phyloP scores from a whole-genome alignment of 495 filamentous ascomycete species.

The Penicillium angulare region DNA sequence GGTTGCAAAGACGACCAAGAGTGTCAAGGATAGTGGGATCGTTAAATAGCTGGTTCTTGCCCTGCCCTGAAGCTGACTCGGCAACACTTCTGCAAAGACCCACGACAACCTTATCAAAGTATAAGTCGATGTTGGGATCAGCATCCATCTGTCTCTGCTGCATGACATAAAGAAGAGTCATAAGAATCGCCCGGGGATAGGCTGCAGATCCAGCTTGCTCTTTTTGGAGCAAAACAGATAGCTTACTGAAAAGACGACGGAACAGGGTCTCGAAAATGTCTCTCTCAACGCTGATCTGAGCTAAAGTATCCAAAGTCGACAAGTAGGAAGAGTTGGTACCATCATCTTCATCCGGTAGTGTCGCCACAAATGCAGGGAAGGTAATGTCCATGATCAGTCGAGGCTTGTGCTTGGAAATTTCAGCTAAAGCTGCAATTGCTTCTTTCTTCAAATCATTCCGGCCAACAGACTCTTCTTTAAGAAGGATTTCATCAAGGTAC shows the following conservation, averaged over 20 bases:
- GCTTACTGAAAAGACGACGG: slow-evolving; percentile 63
- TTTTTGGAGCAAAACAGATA: slow-evolving; percentile 57
- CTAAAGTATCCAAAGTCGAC: slow-evolving; percentile 64
- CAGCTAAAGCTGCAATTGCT: slow-evolving; percentile 61
- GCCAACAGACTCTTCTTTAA: slow-evolving; percentile 57
- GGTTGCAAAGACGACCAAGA: slow-evolving; percentile 61
- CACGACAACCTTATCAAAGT: slow-evolving; percentile 61
- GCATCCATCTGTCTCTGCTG: slow-evolving; percentile 49
- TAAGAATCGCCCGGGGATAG: slow-evolving; percentile 60
- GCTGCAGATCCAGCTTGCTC: slow-evolving; percentile 44
- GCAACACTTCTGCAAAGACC: slow-evolving; percentile 46
- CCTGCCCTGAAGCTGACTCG: slow-evolving; percentile 37
- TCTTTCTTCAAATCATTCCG: slow-evolving; percentile 59
- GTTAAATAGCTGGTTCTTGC: slow-evolving; percentile 44
- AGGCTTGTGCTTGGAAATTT: slow-evolving; percentile 65
- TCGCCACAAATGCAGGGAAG: slow-evolving; percentile 71
- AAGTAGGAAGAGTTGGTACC: slow-evolving; percentile 45
- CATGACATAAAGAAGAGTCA: slow-evolving; percentile 66
- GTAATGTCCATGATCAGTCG: slow-evolving; percentile 68
- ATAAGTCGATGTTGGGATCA: slow-evolving; percentile 51
- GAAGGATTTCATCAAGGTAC: slow-evolving; percentile 62
- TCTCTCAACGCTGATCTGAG: slow-evolving; percentile 63
- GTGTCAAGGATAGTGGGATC: slow-evolving; percentile 58
- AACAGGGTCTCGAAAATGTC: slow-evolving; percentile 69
- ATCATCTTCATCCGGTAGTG: slow-evolving; percentile 59